Evolutionary conservation across 768 basidiomycete genomes (phyloP).

Genomic region (Lentinula detonsa): DNA sequence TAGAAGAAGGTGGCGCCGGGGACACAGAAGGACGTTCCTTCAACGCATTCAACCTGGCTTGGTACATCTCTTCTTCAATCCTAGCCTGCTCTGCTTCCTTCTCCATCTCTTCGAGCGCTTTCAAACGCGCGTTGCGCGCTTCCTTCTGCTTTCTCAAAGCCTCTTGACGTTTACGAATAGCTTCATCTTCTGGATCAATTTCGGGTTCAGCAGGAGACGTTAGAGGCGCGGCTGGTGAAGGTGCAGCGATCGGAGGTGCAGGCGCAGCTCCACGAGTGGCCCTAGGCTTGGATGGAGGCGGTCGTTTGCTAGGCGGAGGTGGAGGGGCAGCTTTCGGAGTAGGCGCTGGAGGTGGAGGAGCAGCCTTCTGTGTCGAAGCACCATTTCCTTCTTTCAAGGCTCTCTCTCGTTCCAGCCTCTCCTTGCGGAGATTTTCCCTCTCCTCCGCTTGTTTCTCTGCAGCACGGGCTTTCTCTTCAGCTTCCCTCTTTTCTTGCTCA

Average conservation of each 20-base stretch:
- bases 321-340: slow-evolving; percentile 28
- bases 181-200: slow-evolving; percentile 76
- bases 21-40: slow-evolving; percentile 28
- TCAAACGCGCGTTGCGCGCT: slow-evolving; percentile 63
- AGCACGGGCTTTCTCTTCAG: slow-evolving; percentile 72
- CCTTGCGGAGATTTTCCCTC: slow-evolving; percentile 64
- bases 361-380: slow-evolving; percentile 26
- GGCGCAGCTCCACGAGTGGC: slow-evolving; percentile 15
- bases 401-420: slow-evolving; percentile 72
- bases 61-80: slow-evolving; percentile 31
- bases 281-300: slow-evolving; percentile 22
- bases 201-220: slow-evolving; percentile 29
- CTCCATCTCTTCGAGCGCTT: slow-evolving; percentile 59
- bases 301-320: slow-evolving; percentile 23
- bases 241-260: slow-evolving; percentile 13
- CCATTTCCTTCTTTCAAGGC: slow-evolving; percentile 45
- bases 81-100: slow-evolving; percentile 23
- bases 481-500: slow-evolving; percentile 82
- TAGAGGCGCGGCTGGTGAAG: slow-evolving; percentile 19
- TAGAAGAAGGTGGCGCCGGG: slow-evolving; percentile 17
- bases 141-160: slow-evolving; percentile 66
- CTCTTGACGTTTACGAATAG: slow-evolving; percentile 62
- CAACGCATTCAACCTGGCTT: slow-evolving; percentile 30
- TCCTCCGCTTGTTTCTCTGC: slow-evolving; percentile 83
- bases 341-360: slow-evolving; percentile 17